phyloP scores from a whole-genome alignment of 148 eudicot genomes.

The Nepenthes mirabilis region DNA sequence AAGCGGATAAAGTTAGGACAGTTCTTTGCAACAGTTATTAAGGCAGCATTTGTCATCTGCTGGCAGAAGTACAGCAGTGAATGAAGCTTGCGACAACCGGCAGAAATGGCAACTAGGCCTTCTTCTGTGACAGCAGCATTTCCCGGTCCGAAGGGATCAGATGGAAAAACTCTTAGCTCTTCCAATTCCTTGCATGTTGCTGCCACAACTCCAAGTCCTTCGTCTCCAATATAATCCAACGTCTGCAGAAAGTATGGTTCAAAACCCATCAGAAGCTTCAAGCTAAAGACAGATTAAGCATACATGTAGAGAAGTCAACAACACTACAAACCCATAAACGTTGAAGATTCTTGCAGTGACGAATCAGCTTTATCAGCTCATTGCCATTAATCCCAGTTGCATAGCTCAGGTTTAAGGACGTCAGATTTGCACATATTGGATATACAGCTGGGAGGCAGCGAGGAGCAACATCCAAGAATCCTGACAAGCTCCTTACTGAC shows the following conservation, averaged over 20 bases:
- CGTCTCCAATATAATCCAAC: constrained; percentile 1
- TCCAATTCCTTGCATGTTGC: neutral
- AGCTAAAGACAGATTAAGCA: neutral
- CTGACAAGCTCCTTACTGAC: constrained; percentile 34
- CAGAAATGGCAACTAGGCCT: neutral
- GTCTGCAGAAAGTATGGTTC: constrained; percentile 2
- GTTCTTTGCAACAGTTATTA: constrained; percentile 34
- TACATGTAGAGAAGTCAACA: neutral
- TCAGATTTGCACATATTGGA: constrained; percentile 30
- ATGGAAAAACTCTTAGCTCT: neutral
- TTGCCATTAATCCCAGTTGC: constrained; percentile 28
- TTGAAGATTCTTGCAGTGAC: constrained; percentile 32
- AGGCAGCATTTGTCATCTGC: constrained; percentile 47
- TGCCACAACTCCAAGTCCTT: constrained; percentile 1
- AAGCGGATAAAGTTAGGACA: constrained; percentile 42
- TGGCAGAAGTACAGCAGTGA: neutral
- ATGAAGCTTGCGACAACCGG: neutral
- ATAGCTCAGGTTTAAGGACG: constrained; percentile 42
- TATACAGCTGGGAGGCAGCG: constrained; percentile 37
- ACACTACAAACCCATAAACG: constrained; percentile 35
- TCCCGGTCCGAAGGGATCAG: neutral
- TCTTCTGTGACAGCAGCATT: neutral
- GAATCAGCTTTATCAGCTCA: constrained; percentile 36
- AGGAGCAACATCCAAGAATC: constrained; percentile 44
- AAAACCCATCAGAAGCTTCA: neutral